Base-by-base conservation (phyloP, 768 basidiomycete species). In the Kwoniella bestiolae region DNA sequence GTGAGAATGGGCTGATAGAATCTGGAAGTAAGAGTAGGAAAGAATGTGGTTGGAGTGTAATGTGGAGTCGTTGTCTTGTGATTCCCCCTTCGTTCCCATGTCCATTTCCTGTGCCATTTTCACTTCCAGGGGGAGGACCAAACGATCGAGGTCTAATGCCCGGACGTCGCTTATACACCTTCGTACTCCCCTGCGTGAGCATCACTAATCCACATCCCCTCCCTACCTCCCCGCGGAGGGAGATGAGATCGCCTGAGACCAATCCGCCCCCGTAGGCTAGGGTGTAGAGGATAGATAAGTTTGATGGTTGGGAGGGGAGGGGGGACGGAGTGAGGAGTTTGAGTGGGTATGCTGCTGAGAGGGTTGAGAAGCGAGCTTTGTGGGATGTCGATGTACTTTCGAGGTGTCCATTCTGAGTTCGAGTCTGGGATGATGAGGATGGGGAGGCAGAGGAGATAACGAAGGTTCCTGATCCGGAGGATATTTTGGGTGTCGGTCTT, bases 201-300 rank as follows among this genome's bases (percentile, higher is more conserved):
- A 97, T 77, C 5, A 94, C 82, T 1, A 97, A 85, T 11, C 80
- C 84, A 29, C 86, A 85, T 16, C 83, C 84, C 31, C 82, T 77
- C 45, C 85, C 85, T 12, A 94, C 85, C 38, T 87, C 81, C 25
- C 90, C 86, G n/a, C 80, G 72, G 12, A 97, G 78, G 47, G 84
- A 80, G 56, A 96, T 83, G 28, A 83, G 80, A 82, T 98, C 94
- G 0, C 93, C 93, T 5, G 89, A 88, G 38, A 98, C 90, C 9
- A 98, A 85, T 2, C 94, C 94, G 11, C 94, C 94, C 0, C 94
- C 94, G 71, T 97, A 98, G 35, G 87, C 88, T 63, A 97, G 79
- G 18, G 91, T 83, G 72, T 96, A 97, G 18, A 87, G 88, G 55
- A 91, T 82, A 9, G 86, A 90, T 32, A 91, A 84, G 4, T 83